Base-by-base conservation (phyloP, 192 early-diverging fungal species). In the Coemansia javaensis region DNA sequence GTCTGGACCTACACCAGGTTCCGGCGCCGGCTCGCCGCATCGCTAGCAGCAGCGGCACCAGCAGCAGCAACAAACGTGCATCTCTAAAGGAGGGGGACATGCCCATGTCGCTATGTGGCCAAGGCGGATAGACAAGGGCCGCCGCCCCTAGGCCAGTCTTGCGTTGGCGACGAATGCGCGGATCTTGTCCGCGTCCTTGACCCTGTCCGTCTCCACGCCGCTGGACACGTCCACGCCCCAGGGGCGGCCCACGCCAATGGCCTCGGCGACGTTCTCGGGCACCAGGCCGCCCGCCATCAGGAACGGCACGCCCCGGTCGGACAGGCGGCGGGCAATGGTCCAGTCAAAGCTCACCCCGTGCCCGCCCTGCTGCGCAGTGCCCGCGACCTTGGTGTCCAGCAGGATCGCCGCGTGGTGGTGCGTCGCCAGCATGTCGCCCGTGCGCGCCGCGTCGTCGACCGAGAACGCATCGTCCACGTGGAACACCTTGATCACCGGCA, bases 151-250 rank as follows among this genome's bases (percentile, higher is more conserved):
- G 24, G 39, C 23, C 40, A 12, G 14, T 14, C 23, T 64, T 27
- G 81, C 85, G 30, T 55, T 74, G 17, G 56, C 36, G 24, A 92
- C 74, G 79, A 96, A 96, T 11, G 56, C 65, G 17, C 53, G 69
- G 50, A 95, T 86, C 69, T 92, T 89, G 5, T 56, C 50, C 4
- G 75, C 48, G 63, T 93, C 91, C 75, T 99, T 99, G 34, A 49
- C 66, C 30, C 76, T 82, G 44, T 88, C 76, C 14, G 84, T 83
- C 61, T 98, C 95, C 1, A 96, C 87, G 9, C 94, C 97, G 35
- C 88, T 91, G 10, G 85, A 86, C 21, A 97, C 91, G 79, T 99
- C 97, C 22, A 98, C 94, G 27, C 79, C 81, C 84, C 83, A 90
- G 2, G 91, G 88, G 17, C 73, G 61, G 5, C 85, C 86, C 22